Evolutionary conservation across 208 protist species (phyloP), one percentile per base, ranked within the genome.

Genomic region (Endotrypanum monterogeii): DNA sequence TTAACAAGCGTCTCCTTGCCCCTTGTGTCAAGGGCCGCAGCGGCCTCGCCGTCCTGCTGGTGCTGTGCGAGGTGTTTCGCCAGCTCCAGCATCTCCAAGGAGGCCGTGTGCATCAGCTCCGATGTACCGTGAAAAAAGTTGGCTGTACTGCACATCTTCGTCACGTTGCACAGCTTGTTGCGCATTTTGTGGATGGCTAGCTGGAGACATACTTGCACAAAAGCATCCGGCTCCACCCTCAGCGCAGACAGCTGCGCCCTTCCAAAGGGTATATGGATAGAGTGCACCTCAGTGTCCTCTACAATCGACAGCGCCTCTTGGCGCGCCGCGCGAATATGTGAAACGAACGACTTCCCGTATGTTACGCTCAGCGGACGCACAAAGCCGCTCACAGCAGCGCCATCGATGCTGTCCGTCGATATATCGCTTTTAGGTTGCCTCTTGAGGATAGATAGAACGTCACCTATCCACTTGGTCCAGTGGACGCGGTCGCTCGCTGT

Each of bases 141-240:
- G 6, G 85, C 69, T 0, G 90, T 93, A 63, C 82, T 85, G 72
- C 81, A 84, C 30, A 88, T 61, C 75, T 97, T 80, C 48, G 90
- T 93, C 11, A 91, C 91, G 7, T 88, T 74, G 52, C 76, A 86
- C 23, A 98, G 83, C 62, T 83, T 84, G 48, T 89, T 92, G 58
- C 90, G 91, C 55, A 89, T 74, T 55, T 84, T 84, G 76, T 91
- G 88, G 78, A 89, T 89, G 6, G 94, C 93, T 52, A 97, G 74
- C 57, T 97, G 94, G 55, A 98, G 77, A 61, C 83, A 90, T 77
- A 97, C 86, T 79, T 98, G 94, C 11, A 94, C 86, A 81, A 97
- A 97, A 0, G 91, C 90, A 58, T 94, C 91, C 16, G 89, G 78
- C 48, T 83, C 76, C 25, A 92, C 71, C 44, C 79, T 76, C n/a